Percentiles rank a stretch among this genome's conserved stretches.
phyloP scores from a whole-genome alignment of 1,139 yeast genomes.

The Kluyveromyces sp. region DNA sequence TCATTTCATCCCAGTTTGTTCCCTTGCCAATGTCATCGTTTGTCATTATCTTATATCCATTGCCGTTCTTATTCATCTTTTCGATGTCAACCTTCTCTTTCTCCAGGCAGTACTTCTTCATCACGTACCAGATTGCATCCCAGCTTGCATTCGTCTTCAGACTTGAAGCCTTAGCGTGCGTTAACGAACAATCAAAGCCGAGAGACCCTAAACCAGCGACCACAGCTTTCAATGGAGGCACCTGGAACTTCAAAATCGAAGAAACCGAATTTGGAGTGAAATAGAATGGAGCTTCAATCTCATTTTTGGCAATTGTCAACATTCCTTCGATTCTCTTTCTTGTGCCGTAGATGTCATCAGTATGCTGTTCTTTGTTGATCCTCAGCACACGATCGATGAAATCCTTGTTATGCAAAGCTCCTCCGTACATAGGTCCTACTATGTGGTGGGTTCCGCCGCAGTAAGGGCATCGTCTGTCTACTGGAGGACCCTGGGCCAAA shows the following conservation, averaged over 20 bases:
- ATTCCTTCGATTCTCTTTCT: constrained; percentile 82
- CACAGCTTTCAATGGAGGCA: constrained; percentile 68
- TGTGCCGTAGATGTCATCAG: constrained; percentile 60
- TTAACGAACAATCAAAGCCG: constrained; percentile 73
- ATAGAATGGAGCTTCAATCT: constrained; percentile 65
- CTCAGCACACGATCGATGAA: constrained; percentile 60
- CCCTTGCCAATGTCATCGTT: constrained; percentile 28
- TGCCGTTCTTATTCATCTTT: constrained; percentile 45
- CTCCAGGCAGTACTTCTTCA: constrained; percentile 56
- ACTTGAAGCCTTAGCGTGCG: constrained; percentile 84
- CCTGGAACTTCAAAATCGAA: constrained; percentile 70
- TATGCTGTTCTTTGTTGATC: constrained; percentile 43
- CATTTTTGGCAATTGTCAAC: constrained; percentile 75
- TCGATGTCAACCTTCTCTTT: constrained; percentile 32
- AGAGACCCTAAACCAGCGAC: constrained; percentile 79
- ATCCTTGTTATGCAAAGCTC: constrained; percentile 58
- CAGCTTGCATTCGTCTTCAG: constrained; percentile 88
- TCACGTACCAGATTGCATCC: constrained; percentile 65
- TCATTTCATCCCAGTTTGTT: constrained; percentile 27
- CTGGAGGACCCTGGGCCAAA: constrained; percentile 51
- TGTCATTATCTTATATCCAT: constrained; percentile 59
- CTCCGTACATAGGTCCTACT: constrained; percentile 97
- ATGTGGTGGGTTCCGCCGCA: constrained; percentile 68
- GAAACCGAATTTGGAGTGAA: constrained; percentile 73
- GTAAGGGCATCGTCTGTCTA: constrained; percentile 51